Evolutionary conservation across 148 eudicot genomes (phyloP).

Genomic region (Oxyria digyna): DNA sequence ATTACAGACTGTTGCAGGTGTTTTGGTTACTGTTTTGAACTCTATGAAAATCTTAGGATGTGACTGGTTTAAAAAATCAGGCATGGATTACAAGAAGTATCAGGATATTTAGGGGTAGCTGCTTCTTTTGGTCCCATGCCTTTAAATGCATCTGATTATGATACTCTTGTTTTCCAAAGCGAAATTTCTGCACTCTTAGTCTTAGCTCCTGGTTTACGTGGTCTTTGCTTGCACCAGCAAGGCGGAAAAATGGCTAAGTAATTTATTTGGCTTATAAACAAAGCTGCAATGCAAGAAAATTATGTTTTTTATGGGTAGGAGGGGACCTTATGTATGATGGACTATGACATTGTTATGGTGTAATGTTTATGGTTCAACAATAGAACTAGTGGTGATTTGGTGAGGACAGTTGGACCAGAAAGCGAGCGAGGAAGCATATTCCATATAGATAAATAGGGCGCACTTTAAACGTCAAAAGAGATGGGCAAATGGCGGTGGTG

Average conservation of each 20-base stretch:
- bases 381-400: background rate
- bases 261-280: background rate
- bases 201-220: background rate
- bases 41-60: background rate
- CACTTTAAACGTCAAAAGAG: background rate
- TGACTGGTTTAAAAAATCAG: background rate
- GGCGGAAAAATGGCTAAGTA: background rate
- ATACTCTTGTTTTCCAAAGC: background rate
- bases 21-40: background rate
- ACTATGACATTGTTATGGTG: background rate
- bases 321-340: background rate
- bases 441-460: background rate
- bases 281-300: background rate
- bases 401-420: background rate
- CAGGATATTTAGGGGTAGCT: background rate
- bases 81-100: background rate
- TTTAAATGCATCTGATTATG: background rate
- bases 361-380: background rate
- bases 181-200: background rate
- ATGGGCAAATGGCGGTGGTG: background rate
- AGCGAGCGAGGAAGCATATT: conserved; percentile 3
- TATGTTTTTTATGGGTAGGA: background rate
- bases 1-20: background rate
- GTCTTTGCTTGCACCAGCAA: background rate
- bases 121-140: background rate